Base-by-base conservation (phyloP, 208 protist genomes). In the Crithidia bombi region DNA sequence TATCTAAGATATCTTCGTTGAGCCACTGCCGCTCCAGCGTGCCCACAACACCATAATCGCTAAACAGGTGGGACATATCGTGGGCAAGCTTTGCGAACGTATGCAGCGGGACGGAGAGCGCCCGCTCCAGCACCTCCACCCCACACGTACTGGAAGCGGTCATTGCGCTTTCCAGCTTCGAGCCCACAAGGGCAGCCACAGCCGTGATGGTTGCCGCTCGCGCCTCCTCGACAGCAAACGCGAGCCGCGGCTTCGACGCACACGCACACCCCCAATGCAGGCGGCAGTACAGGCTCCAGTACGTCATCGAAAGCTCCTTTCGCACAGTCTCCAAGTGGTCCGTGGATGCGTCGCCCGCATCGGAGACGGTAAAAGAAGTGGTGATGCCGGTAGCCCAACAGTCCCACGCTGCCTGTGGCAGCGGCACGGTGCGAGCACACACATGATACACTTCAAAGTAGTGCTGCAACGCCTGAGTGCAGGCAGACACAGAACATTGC, bases 11-110 rank as follows among this genome's bases (percentile, higher is more conserved):
- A 0, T 55, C 79, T 7, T 87, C 87, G 17, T 58, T 69, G 28
- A 93, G 72, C 82, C 85, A 90, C 51, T 55, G 26, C 7, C 87
- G 76, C 65, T 93, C 84, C 26, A 79, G 49, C 17, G 38, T 55
- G 6, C 87, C 87, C 26, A 90, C 66, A 10, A 74, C 30, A n/a
- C 39, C 65, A 62, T 87, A 86, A 21, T 52, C 58, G 15, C 58
- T 59, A 43, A 80, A 88, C 15, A 90, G 69, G 57, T 93, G 87
- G 12, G 82, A 71, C 25, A 83, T 74, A 12, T 83, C 73, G 49
- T 75, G 64, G 2, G 75, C 58, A 5, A 93, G 68, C 6, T 57
- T 44, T 12, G 82, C 58, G 64, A 87, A 93, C 21, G 55, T 58
- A 15, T 88, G 86, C 4, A 90, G 69, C 12, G 57, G 43, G 11